Percentiles rank a stretch among this genome's conserved stretches.
These are phyloP conservation scores for Bipolaris oryzae DNA, from an alignment of 2,329 filamentous ascomycete species.

Conservation along the genomic window DNA sequence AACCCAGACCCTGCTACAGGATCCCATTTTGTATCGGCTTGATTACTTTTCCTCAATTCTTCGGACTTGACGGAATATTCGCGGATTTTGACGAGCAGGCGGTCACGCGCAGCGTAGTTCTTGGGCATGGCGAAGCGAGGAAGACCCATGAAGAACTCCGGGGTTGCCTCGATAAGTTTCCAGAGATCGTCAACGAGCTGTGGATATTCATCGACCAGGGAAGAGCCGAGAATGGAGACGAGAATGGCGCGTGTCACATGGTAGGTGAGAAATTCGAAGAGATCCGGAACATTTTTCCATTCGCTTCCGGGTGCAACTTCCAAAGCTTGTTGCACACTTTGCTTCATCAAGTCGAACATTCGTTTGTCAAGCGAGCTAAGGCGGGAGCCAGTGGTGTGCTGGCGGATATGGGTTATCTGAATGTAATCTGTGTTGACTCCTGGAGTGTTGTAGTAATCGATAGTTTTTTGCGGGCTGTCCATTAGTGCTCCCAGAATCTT, in stretches of 20 bases:
- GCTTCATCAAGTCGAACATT: slow-evolving; percentile 13
- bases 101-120: slow-evolving; percentile 20
- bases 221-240: slow-evolving; percentile 17
- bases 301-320: neutral
- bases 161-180: slow-evolving; percentile 24
- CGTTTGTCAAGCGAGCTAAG: slow-evolving; percentile 15
- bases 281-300: slow-evolving; percentile 20
- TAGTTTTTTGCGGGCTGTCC: slow-evolving; percentile 19
- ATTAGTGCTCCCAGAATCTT: slow-evolving; percentile 24
- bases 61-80: slow-evolving; percentile 12
- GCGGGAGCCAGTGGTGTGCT: slow-evolving; percentile 14
- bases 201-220: slow-evolving; percentile 14
- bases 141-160: slow-evolving; percentile 20
- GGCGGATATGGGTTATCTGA: slow-evolving; percentile 21
- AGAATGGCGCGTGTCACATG: slow-evolving; percentile 15
- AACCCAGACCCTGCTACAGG: slow-evolving; percentile 17
- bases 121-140: slow-evolving; percentile 16
- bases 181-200: slow-evolving; percentile 19
- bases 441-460: slow-evolving; percentile 21
- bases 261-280: slow-evolving; percentile 17
- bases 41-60: neutral
- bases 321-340: slow-evolving; percentile 10
- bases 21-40: slow-evolving; percentile 15
- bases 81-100: slow-evolving; percentile 17
- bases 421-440: slow-evolving; percentile 15